Conservation (phyloP, 331 rosid species). For the Quercus tomentella region DNA sequence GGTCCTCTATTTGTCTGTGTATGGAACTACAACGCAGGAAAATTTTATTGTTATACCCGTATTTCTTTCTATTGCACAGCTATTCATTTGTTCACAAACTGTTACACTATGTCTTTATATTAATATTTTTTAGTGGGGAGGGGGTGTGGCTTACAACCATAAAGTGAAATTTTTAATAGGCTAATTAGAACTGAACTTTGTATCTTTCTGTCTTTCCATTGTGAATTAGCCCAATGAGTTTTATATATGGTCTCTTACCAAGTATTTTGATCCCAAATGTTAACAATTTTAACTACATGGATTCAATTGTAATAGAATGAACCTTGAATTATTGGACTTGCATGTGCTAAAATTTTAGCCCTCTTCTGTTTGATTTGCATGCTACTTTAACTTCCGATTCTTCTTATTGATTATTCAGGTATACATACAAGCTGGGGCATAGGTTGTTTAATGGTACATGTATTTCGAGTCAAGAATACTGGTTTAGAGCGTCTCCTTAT, state of each 20-base stretch:
- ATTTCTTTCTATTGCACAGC: background rate
- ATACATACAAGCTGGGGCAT: conserved; percentile 78
- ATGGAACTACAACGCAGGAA: no score
- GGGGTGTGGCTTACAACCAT: background rate
- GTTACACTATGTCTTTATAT: background rate
- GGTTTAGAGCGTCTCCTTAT: conserved; percentile 79
- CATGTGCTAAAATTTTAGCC: background rate
- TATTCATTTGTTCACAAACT: background rate
- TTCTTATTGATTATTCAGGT: conserved; percentile 38
- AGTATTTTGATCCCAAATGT: no score
- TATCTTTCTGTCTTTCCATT: no score
- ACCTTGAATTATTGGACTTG: background rate
- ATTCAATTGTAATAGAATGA: no score
- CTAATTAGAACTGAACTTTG: no score
- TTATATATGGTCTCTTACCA: no score
- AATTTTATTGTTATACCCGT: no score
- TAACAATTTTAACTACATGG: no score
- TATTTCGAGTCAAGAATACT: conserved; percentile 55
- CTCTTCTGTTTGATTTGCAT: background rate
- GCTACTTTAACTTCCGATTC: background rate
- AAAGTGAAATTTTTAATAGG: no score
- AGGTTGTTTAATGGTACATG: conserved; percentile 51
- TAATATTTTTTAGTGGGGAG: background rate
- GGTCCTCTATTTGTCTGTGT: no score
- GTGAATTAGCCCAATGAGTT: no score